Evolutionary conservation across 768 basidiomycete genomes (phyloP), one percentile per base, ranked within the genome.

Genomic region (Boletus pseudo-olivaceus): DNA sequence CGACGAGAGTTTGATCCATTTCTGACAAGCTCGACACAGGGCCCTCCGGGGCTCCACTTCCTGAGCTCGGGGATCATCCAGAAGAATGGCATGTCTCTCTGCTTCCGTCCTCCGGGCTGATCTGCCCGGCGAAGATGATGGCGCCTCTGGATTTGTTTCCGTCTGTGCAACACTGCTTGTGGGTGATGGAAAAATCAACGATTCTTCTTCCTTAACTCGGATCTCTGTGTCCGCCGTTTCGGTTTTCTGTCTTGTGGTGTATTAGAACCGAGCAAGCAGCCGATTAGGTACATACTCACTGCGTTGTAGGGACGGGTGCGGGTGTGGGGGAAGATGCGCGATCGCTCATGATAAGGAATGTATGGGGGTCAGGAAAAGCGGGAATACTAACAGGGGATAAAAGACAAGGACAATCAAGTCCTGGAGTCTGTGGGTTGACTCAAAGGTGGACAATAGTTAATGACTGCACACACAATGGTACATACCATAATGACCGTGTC

Each of bases 21-120:
- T 82, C 50, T 80, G 70, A 64, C 88, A 90, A 35, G 73, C 74
- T 58, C 76, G 77, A 65, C 88, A 90, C 47, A 79, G 70, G 17
- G 81, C 81, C 51, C 76, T 74, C 47, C 80, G 70, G 5, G 78
- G 73, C 59, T 81, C 74, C 17, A 83, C 72, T 48, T 75, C 77
- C 46, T 78, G 78, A 5, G 73, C 73, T 48, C 75, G 74, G 12
- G 79, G 75, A 65, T 89, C 87, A 3, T 74, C 67, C 49, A 81
- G 78, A 4, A 90, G 70, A 29, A 73, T 55, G 12, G 76, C 76
- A 57, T 79, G 78, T 54, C 83, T 75, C 58, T 84, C 78, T 44
- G 71, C 71, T 57, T 73, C 75, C 1, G 51, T 49, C 40, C 15
- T 58, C 27, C 60, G 71, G 61, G 9, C 44, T 23, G 55, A 41